These are phyloP conservation scores for Solanum paucissectum DNA, from an alignment of 257 asterid species.

Conservation along the genomic window DNA sequence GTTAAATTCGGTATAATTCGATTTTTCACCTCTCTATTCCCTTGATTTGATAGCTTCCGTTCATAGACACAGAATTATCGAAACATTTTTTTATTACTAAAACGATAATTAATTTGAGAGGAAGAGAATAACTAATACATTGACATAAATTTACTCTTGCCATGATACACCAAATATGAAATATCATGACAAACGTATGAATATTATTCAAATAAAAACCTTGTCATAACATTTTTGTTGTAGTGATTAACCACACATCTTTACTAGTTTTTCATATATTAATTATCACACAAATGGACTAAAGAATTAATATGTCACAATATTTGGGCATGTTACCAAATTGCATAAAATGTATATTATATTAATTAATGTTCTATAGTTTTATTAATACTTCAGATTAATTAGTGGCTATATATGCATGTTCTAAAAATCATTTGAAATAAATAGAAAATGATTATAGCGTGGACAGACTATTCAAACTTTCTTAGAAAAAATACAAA, in stretches of 20 bases:
- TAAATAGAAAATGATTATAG: conserved; percentile 3
- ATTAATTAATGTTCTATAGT: neutral
- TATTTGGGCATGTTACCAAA: neutral
- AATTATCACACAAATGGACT: neutral
- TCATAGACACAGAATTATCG: neutral
- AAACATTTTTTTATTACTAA: neutral
- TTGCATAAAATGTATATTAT: neutral
- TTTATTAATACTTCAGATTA: neutral
- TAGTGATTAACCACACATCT: neutral
- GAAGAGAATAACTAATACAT: neutral
- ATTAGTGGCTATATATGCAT: neutral
- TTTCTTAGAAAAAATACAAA: conserved; percentile 21
- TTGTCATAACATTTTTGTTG: neutral
- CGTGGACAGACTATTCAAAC: conserved; percentile 47
- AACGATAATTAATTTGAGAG: neutral
- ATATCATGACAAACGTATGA: neutral
- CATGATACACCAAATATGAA: neutral
- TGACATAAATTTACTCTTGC: neutral
- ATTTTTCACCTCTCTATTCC: neutral
- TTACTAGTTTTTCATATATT: neutral
- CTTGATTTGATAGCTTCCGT: neutral
- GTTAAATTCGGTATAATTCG: neutral
- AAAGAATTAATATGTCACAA: neutral
- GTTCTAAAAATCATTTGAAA: conserved; percentile 2
- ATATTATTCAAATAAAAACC: neutral